Percentiles rank a stretch among this genome's conserved stretches.
Conservation (phyloP, 139 green algal species). For the Zygnema cylindricum region DNA sequence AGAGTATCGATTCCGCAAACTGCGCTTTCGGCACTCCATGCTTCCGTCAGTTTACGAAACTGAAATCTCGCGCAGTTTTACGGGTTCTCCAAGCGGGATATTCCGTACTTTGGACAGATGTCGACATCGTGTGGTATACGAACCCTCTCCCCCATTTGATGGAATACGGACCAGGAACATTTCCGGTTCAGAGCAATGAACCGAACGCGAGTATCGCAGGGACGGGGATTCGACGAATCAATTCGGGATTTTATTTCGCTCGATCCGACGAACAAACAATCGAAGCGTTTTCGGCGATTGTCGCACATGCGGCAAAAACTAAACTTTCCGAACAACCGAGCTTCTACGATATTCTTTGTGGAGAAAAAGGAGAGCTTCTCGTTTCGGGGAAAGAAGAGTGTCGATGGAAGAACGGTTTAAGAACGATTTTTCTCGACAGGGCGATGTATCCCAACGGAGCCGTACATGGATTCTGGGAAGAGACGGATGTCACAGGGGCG, state of each 20-base stretch:
- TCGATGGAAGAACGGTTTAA: constrained; percentile 36
- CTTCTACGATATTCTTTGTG: constrained; percentile 51
- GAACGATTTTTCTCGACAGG: constrained; percentile 45
- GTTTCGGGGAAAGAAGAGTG: constrained; percentile 40
- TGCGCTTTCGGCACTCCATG: constrained; percentile 50
- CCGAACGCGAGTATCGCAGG: constrained; percentile 36
- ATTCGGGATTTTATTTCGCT: constrained; percentile 55
- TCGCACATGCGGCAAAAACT: constrained; percentile 40
- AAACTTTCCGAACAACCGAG: constrained; percentile 55
- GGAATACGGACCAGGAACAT: constrained; percentile 28
- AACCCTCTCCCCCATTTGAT: constrained; percentile 41
- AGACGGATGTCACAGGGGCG: constrained; percentile 10
- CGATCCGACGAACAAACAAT: constrained; percentile 32
- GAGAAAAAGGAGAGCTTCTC: constrained; percentile 48
- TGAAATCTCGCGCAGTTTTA: constrained; percentile 46
- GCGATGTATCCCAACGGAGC: constrained; percentile 46
- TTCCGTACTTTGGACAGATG: constrained; percentile 46
- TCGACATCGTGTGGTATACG: constrained; percentile 50
- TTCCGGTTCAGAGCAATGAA: constrained; percentile 56
- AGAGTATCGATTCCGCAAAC: constrained; percentile 3
- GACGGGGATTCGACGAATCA: constrained; percentile 49
- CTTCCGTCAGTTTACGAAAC: constrained; percentile 58
- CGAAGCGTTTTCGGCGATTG: constrained; percentile 33
- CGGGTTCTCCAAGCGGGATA: constrained; percentile 40
- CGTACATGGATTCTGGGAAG: constrained; percentile 41